Percentiles rank a stretch among this genome's conserved stretches.
These are phyloP conservation scores for Crucihimalaya himalaica DNA, from an alignment of 345 rosid species.

Conservation along the genomic window DNA sequence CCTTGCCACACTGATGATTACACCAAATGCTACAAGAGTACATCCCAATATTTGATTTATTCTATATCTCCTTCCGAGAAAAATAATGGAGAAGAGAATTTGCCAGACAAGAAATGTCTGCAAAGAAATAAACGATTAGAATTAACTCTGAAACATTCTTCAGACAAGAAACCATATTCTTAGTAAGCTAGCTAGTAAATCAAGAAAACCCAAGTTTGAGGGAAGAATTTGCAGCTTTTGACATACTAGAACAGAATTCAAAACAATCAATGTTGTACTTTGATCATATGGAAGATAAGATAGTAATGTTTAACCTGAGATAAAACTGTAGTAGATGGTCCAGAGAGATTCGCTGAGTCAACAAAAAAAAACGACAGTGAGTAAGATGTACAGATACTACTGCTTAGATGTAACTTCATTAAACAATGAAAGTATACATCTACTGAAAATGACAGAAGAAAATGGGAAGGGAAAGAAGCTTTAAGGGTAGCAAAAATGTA, in stretches of 20 bases:
- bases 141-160: slow-evolving; percentile 9
- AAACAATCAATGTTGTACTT: neutral
- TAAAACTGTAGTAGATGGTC: slow-evolving; percentile 85
- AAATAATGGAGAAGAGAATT: slow-evolving; percentile 75
- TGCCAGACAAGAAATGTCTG: slow-evolving; percentile 98
- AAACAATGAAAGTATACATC: neutral
- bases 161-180: neutral
- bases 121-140: slow-evolving; percentile 33
- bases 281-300: slow-evolving; percentile 2
- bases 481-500: neutral
- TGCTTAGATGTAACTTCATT: neutral
- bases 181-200: neutral
- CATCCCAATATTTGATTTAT: slow-evolving; percentile 81
- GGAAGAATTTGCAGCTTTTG: neutral
- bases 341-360: slow-evolving; percentile 88
- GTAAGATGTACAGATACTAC: slow-evolving; percentile 2
- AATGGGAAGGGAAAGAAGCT: slow-evolving; percentile 1
- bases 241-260: neutral
- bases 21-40: slow-evolving; percentile 77
- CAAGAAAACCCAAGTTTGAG: neutral
- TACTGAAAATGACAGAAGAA: slow-evolving; percentile 14
- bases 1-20: slow-evolving; percentile 91
- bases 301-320: slow-evolving; percentile 66
- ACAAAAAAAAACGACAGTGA: slow-evolving; percentile 27
- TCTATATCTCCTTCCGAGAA: slow-evolving; percentile 90